Evolutionary conservation across 2,329 filamentous ascomycete genomes (phyloP).

Genomic region (Stagonosporopsis cucurbitacearum): DNA sequence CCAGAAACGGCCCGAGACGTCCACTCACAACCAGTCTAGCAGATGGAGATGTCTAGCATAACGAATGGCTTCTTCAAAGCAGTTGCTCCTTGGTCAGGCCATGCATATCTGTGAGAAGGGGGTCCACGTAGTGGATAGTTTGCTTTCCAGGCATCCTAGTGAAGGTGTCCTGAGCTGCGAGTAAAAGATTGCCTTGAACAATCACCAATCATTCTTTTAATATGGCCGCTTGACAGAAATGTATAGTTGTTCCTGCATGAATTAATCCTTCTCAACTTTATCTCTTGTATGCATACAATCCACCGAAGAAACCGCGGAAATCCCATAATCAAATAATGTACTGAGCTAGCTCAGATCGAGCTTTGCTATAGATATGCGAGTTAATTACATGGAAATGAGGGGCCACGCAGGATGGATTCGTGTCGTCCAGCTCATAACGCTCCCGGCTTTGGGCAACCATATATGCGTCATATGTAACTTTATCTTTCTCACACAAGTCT

Average conservation of each 20-base stretch:
- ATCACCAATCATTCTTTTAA: too few relatives aligned
- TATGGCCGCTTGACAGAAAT: too few relatives aligned
- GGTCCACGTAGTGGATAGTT: too few relatives aligned
- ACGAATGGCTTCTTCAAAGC: too few relatives aligned
- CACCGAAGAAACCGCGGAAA: background rate
- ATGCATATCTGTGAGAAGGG: too few relatives aligned
- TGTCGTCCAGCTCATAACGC: too few relatives aligned
- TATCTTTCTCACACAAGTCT: background rate
- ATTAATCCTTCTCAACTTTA: too few relatives aligned
- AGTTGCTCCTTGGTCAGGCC: background rate
- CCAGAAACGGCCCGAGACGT: background rate
- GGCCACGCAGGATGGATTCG: background rate
- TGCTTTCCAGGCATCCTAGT: too few relatives aligned
- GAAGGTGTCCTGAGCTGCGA: too few relatives aligned
- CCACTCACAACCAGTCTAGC: background rate
- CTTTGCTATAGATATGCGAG: background rate
- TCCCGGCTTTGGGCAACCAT: background rate
- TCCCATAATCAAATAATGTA: background rate
- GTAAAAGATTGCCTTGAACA: too few relatives aligned
- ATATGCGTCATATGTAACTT: background rate
- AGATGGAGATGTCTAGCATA: background rate
- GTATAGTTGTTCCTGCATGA: too few relatives aligned
- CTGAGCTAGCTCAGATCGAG: background rate
- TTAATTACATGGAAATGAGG: background rate
- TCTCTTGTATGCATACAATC: background rate